Percentiles rank a stretch among this genome's conserved stretches.
Evolutionary conservation across 2,329 filamentous ascomycete genomes (phyloP).

Genomic region (Sporothrix dimorphospora): DNA sequence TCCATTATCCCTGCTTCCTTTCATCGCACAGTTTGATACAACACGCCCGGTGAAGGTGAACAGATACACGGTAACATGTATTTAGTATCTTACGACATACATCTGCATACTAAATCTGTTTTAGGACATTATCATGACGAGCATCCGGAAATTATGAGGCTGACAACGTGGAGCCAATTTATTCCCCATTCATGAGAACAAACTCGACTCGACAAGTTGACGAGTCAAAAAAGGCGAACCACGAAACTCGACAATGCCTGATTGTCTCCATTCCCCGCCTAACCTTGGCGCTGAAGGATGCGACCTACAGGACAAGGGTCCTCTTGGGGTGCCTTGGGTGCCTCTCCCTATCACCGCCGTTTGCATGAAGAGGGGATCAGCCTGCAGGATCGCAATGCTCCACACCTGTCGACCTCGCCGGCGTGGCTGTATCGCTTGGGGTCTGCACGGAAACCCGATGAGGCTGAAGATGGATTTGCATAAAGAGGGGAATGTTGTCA

Average conservation of each 20-base stretch:
- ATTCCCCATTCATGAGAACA: too few species aligned
- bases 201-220: not conserved
- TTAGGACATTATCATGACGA: not conserved
- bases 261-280: not conserved
- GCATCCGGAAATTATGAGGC: not conserved
- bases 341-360: not conserved
- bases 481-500: not conserved
- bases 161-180: too few species aligned
- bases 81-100: too few species aligned
- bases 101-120: too few species aligned
- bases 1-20: too few species aligned
- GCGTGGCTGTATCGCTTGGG: conserved; percentile 1
- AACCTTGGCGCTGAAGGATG: conserved; percentile 2
- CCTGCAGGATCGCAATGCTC: conserved; percentile 11
- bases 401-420: not conserved
- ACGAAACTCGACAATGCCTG: not conserved
- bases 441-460: not conserved
- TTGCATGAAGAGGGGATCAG: conserved; percentile 7
- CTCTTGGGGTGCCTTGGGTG: not conserved
- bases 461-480: not conserved
- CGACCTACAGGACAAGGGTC: not conserved
- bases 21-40: too few species aligned
- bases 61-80: too few species aligned
- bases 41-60: too few species aligned
- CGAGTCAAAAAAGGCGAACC: not conserved